Evolutionary conservation across 257 asterid species (phyloP), one percentile per base, ranked within the genome.

Genomic region (Nemophila menziesii): DNA sequence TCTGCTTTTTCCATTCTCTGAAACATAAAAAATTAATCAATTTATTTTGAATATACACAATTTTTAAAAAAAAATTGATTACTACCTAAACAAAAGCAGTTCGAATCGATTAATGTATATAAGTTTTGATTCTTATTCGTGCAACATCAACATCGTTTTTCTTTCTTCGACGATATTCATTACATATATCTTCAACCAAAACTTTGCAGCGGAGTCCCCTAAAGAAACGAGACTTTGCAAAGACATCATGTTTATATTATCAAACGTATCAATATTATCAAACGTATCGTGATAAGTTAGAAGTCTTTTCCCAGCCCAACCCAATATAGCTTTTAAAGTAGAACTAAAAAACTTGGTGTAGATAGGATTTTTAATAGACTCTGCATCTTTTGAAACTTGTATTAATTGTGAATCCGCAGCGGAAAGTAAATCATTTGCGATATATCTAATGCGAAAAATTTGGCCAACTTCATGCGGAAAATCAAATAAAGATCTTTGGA

Each of bases 11-110:
- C 96, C 96, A 90, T 90, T 68, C 51, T 67, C 98, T 85, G 82
- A 46, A 69, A 36, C 44, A 24, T 41, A 60, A 45, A 48, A 43
- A 39, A 56, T 8, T 3, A 20, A 20, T 3, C 21, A n/a, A n/a
- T n/a, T n/a, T n/a, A n/a, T n/a, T n/a, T n/a, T n/a, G n/a, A n/a
- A n/a, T n/a, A n/a, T n/a, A n/a, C n/a, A n/a, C n/a, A n/a, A n/a
- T n/a, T n/a, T n/a, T n/a, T n/a, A n/a, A n/a, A n/a, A 73, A 10
- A 33, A 7, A 0, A 7, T 1, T 8, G 13, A 8, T 3, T 43
- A 92, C 76, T 77, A 68, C 99, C 96, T 90, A 96, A 55, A 96
- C 99, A 73, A 90, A 90, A 50, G 93, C 94, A 51, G 99, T 90
- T 67, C 94, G 96, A 26, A 90, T 92, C 16, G 96, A 90, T 33